Evolutionary conservation across 2,329 filamentous ascomycete genomes (phyloP), one percentile per base, ranked within the genome.

Genomic region (Emmonsiellopsis sp.): DNA sequence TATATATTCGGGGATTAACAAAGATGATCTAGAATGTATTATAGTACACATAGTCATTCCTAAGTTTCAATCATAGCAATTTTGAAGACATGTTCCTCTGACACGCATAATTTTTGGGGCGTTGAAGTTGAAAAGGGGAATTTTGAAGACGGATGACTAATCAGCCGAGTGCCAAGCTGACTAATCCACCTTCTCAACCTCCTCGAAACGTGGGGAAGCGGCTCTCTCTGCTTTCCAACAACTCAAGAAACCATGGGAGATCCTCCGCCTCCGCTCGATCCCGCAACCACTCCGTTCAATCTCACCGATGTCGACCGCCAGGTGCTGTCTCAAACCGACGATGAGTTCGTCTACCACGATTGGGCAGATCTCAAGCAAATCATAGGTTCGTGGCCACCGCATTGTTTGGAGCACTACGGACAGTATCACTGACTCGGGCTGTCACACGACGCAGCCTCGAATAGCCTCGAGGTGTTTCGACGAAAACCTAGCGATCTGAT

Each of bases 401-500:
- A 11, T 45, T 7, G 13, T 17, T 8, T 17, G 10, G n/a, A 42
- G 40, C 36, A 6, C 11, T 42, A n/a, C 14, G 37, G 8, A 13
- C 6, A 2, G 10, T n/a, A 31, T 54, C 52, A 56, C 57, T 43
- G n/a, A 39, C 42, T 31, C 47, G 33, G 42, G 49, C 21, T 27
- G 21, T 27, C 21, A 3, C 21, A 27, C 21, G 21, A 27, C 21
- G 50, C 59, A 76, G 69, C 70, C 14, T 69, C 71, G 39, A 78
- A 81, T 61, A 71, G 75, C 55, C 78, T 84, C 53, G 75, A 77
- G 55, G 67, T 75, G 36, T 70, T 84, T 9, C 81, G 79, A 62
- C 77, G 82, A 58, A 77, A 75, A 64, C 82, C 82, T 21, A 81
- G 77, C 56, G 76, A 81, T 58, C 70, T 83, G 13, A 72, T 73